Evolutionary conservation across 2,329 filamentous ascomycete genomes (phyloP).

Genomic region (Bimuria novae-zelandiae): DNA sequence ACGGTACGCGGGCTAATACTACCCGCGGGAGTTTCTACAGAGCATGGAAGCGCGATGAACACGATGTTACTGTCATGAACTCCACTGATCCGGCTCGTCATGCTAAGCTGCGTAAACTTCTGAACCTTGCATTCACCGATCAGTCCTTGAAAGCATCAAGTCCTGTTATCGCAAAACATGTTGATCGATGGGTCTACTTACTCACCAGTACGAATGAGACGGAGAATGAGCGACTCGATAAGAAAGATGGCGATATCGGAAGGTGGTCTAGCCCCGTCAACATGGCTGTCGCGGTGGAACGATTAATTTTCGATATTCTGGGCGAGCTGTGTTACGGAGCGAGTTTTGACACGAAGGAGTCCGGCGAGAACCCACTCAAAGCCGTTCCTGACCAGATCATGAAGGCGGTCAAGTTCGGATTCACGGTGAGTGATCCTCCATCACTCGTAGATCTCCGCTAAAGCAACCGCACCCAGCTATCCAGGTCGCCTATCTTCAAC

Average conservation of each 20-base stretch:
- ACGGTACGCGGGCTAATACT: conserved; percentile 11
- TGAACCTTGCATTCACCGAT: conserved; percentile 21
- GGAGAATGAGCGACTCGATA: not conserved
- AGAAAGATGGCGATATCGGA: not conserved
- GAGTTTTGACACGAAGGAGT: conserved; percentile 39
- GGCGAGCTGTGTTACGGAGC: conserved; percentile 47
- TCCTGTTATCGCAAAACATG: conserved; percentile 13
- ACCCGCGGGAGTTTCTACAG: conserved; percentile 10
- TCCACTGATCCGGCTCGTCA: conserved; percentile 9
- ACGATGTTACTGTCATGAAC: conserved; percentile 12
- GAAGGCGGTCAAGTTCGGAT: conserved; percentile 9
- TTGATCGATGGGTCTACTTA: conserved; percentile 21
- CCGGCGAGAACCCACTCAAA: conserved; percentile 20
- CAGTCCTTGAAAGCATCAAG: conserved; percentile 12
- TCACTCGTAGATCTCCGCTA: not conserved
- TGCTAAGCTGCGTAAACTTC: conserved; percentile 12
- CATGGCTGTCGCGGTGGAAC: conserved; percentile 5
- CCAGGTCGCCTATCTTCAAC: conserved; percentile 8
- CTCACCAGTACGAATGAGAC: not conserved
- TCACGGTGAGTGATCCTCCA: conserved; percentile 4
- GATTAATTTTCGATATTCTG: conserved; percentile 52
- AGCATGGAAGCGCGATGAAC: conserved; percentile 7
- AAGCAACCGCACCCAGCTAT: not conserved
- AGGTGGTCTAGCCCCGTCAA: conserved; percentile 10
- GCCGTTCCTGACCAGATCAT: conserved; percentile 15